Evolutionary conservation across 2,329 filamentous ascomycete species (phyloP), one percentile per base, ranked within the genome.

Genomic region (Fusarium torreyae): DNA sequence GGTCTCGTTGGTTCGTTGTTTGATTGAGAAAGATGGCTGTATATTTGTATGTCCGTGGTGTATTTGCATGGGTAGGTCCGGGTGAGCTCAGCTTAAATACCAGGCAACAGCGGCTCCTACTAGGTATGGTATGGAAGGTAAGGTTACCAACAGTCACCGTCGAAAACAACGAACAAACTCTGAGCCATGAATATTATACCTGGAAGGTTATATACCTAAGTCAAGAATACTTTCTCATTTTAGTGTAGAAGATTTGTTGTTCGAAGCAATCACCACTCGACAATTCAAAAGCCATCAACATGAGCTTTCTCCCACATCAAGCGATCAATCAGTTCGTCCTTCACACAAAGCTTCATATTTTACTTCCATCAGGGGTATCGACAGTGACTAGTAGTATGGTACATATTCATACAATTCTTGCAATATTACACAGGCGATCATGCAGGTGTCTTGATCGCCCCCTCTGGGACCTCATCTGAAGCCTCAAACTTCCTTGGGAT

Each of bases 401-500:
- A 66, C 60, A 64, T 51, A 64, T 39, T 60, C 36, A 44, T 66
- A 63, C 56, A 65, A 36, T 36, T 46, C 53, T 53, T 31, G 48
- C 45, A 36, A 46, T 18, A 43, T 31, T 22, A 54, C 42, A 53
- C 26, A 17, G 22, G 14, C 46, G 22, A 51, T 77, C 62, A 83
- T 14, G 80, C 80, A 17, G 77, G 79, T 34, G 80, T 79, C 74
- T 82, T 84, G 56, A 83, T 81, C 6, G 79, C 75, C 2, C 80
- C 82, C 13, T 81, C 78, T 3, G 77, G 69, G 7, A 76, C 54
- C 11, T 72, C 59, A n/a, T 80, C 74, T 43, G 83, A 84, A 1
- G 85, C 79, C 76, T 88, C 87, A 69, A 88, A 85, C 53, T 84
- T 86, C 61, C 82, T 80, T 15, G 88, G 87, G 33, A 90, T 86